Base-by-base conservation (phyloP, 345 rosid genomes). In the Brassica rapa region DNA sequence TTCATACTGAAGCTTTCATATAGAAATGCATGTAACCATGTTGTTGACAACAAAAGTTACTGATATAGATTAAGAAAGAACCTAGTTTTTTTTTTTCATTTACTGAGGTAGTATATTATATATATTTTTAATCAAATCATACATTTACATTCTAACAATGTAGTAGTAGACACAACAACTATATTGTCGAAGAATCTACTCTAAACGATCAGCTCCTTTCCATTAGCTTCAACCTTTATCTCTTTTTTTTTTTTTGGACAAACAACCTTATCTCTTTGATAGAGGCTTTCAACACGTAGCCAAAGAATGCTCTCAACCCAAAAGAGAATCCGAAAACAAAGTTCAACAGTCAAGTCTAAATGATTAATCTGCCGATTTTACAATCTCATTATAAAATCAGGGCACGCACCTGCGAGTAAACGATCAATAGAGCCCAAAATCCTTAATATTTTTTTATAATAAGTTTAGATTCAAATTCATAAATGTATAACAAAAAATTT, bases 271-370 rank as follows among this genome's bases (percentile, higher is more conserved):
- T 29, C 29, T 62, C 68, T 72, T 16, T 8, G 68, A 29, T 25
- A 25, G 60, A 72, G 29, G 68, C 60, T 35, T 33, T 25, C 41
- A 6, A 60, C 41, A 39, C 59, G n/a, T 41, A 10, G 30, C 37
- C 30, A 27, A 72, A 43, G 5, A 72, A 61, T 43, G 68, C 29
- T 43, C 4, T 72, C 3, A 25, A 72, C 67, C 43, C 43, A 4
- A 60, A 24, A 64, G 37, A 61, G 66, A 33, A 15, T 64, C 68
- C 25, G 46, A 64, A 37, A 65, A 65, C 30, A 51, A 65, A 65
- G 51, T 65, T 65, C 51, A 65, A 35, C 49, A 8, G n/a, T 65
- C 69, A 37, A 16, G 41, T 62, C 32, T 30, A n/a, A 32, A 30
- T 9, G 67, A 63, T 27, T 27, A 27, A 27, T 32, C 35, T 33